phyloP scores from a whole-genome alignment of 2,329 filamentous ascomycete genomes.

The Neonectria faginata region DNA sequence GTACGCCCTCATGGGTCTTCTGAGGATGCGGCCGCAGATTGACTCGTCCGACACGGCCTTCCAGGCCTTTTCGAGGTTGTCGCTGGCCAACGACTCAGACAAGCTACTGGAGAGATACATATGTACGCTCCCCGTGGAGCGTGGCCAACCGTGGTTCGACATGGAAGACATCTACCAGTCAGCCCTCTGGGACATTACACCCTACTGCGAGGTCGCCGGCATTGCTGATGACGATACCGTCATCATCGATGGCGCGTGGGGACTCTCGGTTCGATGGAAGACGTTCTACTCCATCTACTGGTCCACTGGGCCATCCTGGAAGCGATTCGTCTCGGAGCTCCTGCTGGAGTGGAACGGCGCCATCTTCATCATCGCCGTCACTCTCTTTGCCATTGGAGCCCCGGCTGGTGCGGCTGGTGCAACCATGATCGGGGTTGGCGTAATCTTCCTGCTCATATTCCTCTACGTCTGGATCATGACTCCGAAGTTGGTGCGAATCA shows the following conservation, averaged over 20 bases:
- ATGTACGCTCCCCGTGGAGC: conserved; percentile 43
- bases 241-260: conserved; percentile 49
- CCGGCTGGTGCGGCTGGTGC: conserved; percentile 13
- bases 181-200: conserved; percentile 51
- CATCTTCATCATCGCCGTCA: conserved; percentile 39
- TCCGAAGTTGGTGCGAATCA: conserved; percentile 41
- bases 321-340: conserved; percentile 34
- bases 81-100: conserved; percentile 52
- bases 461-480: conserved; percentile 41
- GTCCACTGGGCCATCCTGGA: conserved; percentile 43
- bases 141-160: conserved; percentile 46
- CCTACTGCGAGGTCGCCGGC: conserved; percentile 49
- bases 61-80: conserved; percentile 53
- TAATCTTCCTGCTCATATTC: conserved; percentile 42
- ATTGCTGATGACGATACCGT: conserved; percentile 51
- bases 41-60: conserved; percentile 50
- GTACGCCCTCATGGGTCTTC: conserved; percentile 54
- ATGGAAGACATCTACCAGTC: conserved; percentile 50
- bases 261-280: conserved; percentile 50
- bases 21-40: conserved; percentile 49
- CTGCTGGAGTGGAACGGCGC: conserved; percentile 39
- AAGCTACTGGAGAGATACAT: conserved; percentile 50
- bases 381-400: conserved; percentile 34
- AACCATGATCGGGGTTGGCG: conserved; percentile 33
- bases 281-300: conserved; percentile 46